These are phyloP conservation scores for Berberis vulgaris DNA, from an alignment of 164 flowering plant genomes.

Conservation along the genomic window DNA sequence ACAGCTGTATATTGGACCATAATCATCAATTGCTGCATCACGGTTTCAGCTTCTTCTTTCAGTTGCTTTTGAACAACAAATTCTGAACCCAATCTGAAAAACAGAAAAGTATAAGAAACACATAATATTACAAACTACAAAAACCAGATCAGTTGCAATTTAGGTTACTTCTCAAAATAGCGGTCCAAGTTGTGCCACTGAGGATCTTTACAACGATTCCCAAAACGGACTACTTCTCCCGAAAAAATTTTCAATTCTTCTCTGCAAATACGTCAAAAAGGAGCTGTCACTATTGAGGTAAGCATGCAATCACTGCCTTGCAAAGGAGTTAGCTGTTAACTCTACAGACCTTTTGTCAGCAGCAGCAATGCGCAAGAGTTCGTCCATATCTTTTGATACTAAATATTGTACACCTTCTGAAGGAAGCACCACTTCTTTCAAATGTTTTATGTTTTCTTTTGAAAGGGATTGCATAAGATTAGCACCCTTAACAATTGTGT, in stretches of 20 bases:
- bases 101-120: neutral
- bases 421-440: conserved; percentile 62
- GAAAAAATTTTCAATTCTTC: conserved; percentile 66
- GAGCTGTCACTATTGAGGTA: too few relatives aligned
- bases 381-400: conserved; percentile 65
- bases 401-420: conserved; percentile 78
- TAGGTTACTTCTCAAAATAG: neutral
- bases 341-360: conserved; percentile 69
- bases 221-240: conserved; percentile 81
- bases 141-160: too few relatives aligned
- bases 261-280: conserved; percentile 20
- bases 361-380: conserved; percentile 70
- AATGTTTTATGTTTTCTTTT: conserved; percentile 45
- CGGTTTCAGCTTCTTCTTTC: conserved; percentile 58
- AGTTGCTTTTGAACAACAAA: conserved; percentile 40
- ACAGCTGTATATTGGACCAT: conserved; percentile 31
- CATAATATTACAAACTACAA: too few relatives aligned
- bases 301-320: too few relatives aligned
- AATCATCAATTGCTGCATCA: conserved; percentile 52
- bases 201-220: conserved; percentile 76
- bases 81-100: conserved; percentile 54
- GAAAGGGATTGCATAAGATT: conserved; percentile 80
- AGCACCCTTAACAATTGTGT: conserved; percentile 33
- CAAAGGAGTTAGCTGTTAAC: too few relatives aligned
- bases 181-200: too few relatives aligned